Conservation (phyloP, 805 yeast genomes). For the Ogataea populi-albae region DNA sequence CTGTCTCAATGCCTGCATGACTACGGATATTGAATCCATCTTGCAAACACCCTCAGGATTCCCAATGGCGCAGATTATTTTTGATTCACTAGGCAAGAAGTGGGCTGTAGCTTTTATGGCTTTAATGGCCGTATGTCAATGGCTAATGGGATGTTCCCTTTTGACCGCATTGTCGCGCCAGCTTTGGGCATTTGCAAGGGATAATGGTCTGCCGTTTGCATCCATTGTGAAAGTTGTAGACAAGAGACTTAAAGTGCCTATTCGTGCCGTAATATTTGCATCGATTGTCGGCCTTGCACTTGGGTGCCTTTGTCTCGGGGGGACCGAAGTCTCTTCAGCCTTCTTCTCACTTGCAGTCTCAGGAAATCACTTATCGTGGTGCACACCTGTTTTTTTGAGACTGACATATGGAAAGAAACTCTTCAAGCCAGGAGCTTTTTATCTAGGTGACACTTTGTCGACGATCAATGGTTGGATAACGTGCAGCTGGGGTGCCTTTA, state of each 20-base stretch:
- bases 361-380: constrained; percentile 62
- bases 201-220: constrained; percentile 66
- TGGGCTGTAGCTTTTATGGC: constrained; percentile 65
- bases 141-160: constrained; percentile 60
- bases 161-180: constrained; percentile 66
- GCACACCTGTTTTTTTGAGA: constrained; percentile 52
- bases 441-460: constrained; percentile 51
- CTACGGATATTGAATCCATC: constrained; percentile 39
- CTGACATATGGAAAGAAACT: constrained; percentile 46
- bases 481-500: constrained; percentile 47
- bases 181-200: constrained; percentile 73
- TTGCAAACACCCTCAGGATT: constrained; percentile 48
- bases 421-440: constrained; percentile 67
- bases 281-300: constrained; percentile 45
- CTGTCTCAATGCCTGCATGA: constrained; percentile 54
- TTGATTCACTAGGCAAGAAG: constrained; percentile 56
- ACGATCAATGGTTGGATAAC: constrained; percentile 44
- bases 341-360: constrained; percentile 61
- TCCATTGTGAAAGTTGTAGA: constrained; percentile 54
- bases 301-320: constrained; percentile 58
- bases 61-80: constrained; percentile 62
- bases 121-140: constrained; percentile 55
- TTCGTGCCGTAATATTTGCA: constrained; percentile 58
- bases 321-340: constrained; percentile 59
- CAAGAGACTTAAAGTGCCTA: constrained; percentile 53